Base-by-base conservation (phyloP, 208 protist species). In the Tritrichomonas musculus region DNA sequence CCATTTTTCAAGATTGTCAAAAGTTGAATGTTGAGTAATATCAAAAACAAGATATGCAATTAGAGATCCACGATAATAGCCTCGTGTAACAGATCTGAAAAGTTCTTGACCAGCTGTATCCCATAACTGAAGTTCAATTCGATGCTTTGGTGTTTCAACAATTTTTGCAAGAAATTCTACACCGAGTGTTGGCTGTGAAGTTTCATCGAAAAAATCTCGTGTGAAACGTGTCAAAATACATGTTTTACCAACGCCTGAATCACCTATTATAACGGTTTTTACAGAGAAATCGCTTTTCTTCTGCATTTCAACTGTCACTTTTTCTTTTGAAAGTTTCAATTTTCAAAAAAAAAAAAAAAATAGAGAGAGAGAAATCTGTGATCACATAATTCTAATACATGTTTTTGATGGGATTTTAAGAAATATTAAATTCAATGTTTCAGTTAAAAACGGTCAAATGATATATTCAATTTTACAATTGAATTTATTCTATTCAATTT, bases 241-340 rank as follows among this genome's bases (percentile, higher is more conserved):
- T 1, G 96, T 97, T 93, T 97, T 97, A 92, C 96, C 96, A 39
- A 97, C 96, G 53, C 96, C 96, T 94, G 95, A 96, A 94, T 97
- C 96, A 53, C 96, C 96, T 27, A 97, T 95, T 44, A 97, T 95
- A 30, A 97, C 96, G 77, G 94, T 96, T 92, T 97, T 97, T 57
- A 97, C 95, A 73, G 77, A 88, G 47, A 88, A 88, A 88, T 88
- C 47, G n/a, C 53, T 33, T 33, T 88, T 88, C 20, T 36, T 44
- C 77, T 47, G 33, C 73, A 82, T 82, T 50, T 82, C n/a, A 44
- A 77, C 11, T 77, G 69, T 77, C 69, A 77, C 69, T 36, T 77
- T 77, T 77, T 77, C n/a, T n/a, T n/a, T n/a, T n/a, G n/a, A n/a
- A n/a, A n/a, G n/a, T n/a, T n/a, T n/a, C n/a, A n/a, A n/a, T n/a